A percentile compares a stretch with the other conserved stretches of the same genome.
Conservation (phyloP, 306 rosid genomes). For the Quillaja saponaria region DNA sequence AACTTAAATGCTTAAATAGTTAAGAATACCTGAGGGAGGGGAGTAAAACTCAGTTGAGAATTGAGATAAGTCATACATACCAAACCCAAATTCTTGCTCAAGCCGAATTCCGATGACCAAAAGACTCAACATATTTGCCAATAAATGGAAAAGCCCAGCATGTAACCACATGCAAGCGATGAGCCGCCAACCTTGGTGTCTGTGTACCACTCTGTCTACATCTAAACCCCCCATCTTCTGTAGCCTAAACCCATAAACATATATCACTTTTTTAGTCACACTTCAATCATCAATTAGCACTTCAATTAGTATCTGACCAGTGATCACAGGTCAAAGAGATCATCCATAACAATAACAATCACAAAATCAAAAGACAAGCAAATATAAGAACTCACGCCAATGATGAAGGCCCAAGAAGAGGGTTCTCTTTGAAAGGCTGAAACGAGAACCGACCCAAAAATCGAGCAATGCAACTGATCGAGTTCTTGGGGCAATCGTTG, state of each 20-base stretch:
- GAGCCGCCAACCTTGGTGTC: conserved; percentile 91
- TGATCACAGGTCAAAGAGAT: background rate
- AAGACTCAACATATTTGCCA: conserved; percentile 90
- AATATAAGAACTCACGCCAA: conserved; percentile 53
- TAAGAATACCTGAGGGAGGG: too few species aligned
- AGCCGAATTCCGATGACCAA: conserved; percentile 89
- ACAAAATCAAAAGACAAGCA: background rate
- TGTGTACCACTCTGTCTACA: conserved; percentile 61
- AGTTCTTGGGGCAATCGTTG: conserved; percentile 85
- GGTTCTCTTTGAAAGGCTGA: conserved; percentile 87
- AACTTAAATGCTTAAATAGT: too few species aligned
- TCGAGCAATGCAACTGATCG: conserved; percentile 66
- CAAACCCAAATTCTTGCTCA: conserved; percentile 94
- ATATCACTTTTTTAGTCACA: conserved; percentile 13
- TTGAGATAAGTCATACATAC: too few species aligned
- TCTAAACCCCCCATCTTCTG: conserved; percentile 94
- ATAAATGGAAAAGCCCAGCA: conserved; percentile 82
- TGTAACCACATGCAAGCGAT: conserved; percentile 88
- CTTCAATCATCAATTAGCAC: conserved; percentile 17
- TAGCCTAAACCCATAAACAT: conserved; percentile 51
- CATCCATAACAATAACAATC: background rate
- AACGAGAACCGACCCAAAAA: conserved; percentile 81
- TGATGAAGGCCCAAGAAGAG: conserved; percentile 93
- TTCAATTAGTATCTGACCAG: background rate
- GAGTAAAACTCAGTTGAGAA: too few species aligned